Conservation (phyloP, 495 filamentous ascomycete species). For the Penicillium robsamsonii region DNA sequence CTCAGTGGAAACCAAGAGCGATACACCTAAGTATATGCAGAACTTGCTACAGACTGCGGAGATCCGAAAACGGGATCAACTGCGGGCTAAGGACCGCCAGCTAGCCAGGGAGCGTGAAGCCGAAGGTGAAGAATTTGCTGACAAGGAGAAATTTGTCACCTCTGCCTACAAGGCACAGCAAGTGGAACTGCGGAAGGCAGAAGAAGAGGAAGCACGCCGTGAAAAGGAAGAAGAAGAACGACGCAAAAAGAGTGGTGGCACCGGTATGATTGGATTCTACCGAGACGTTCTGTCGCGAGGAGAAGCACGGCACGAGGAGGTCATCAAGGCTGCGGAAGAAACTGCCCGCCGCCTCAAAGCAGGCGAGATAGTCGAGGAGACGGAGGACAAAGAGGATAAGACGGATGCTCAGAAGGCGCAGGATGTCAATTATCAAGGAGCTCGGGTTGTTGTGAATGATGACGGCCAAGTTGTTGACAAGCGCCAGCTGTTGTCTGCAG, state of each 20-base stretch:
- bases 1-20: slow-evolving; percentile 23
- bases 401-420: slow-evolving; percentile 67
- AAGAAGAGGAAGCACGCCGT: slow-evolving; percentile 72
- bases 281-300: slow-evolving; percentile 74
- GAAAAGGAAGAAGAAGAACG: slow-evolving; percentile 69
- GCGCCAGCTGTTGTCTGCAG: slow-evolving; percentile 81
- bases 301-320: slow-evolving; percentile 70
- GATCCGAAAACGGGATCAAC: slow-evolving; percentile 80
- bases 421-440: slow-evolving; percentile 69
- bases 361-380: slow-evolving; percentile 28
- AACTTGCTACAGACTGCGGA: slow-evolving; percentile 77
- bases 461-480: slow-evolving; percentile 95
- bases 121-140: slow-evolving; percentile 90
- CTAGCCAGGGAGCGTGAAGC: slow-evolving; percentile 84
- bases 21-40: slow-evolving; percentile 76
- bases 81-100: slow-evolving; percentile 83
- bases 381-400: slow-evolving; percentile 51
- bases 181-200: slow-evolving; percentile 71
- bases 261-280: slow-evolving; percentile 87
- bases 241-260: slow-evolving; percentile 55
- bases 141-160: slow-evolving; percentile 97
- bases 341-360: slow-evolving; percentile 52
- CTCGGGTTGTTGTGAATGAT: slow-evolving; percentile 76
- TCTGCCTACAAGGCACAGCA: slow-evolving; percentile 94
- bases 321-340: slow-evolving; percentile 67